These are phyloP conservation scores for Aspergillus ellipticus DNA, from an alignment of 495 filamentous ascomycete species.

Conservation along the genomic window DNA sequence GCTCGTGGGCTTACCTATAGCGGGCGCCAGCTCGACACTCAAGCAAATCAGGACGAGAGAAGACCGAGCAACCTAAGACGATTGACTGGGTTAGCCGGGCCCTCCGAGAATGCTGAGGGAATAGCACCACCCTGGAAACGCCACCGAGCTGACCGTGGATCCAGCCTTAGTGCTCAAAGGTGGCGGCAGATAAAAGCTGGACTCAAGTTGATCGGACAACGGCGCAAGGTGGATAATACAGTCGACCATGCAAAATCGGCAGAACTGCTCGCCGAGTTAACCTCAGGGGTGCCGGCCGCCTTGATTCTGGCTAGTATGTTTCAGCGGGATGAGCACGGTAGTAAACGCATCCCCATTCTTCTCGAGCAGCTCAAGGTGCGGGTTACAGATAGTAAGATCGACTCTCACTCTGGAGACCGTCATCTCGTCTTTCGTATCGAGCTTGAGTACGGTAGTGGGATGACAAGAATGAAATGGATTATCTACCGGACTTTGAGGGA, in stretches of 20 bases:
- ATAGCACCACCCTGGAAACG: constrained; percentile 49
- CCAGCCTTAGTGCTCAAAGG: constrained; percentile 75
- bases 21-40: constrained; percentile 36
- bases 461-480: constrained; percentile 96
- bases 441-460: constrained; percentile 91
- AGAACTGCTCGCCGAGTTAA: constrained; percentile 91
- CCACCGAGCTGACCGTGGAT: constrained; percentile 55
- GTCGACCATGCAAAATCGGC: constrained; percentile 94
- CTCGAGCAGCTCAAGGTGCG: constrained; percentile 91
- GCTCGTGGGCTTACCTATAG: constrained; percentile 54
- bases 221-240: constrained; percentile 72
- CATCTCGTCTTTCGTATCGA: constrained; percentile 89
- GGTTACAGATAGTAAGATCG: constrained; percentile 74
- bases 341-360: constrained; percentile 89
- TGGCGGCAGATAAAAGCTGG: constrained; percentile 86
- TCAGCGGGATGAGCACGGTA: constrained; percentile 92
- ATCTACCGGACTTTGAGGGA: constrained; percentile 83
- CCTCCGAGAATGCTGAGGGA: constrained; percentile 52
- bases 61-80: constrained; percentile 71
- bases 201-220: constrained; percentile 73
- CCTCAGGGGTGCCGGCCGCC: constrained; percentile 86
- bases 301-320: constrained; percentile 95
- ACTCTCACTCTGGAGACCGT: constrained; percentile 61
- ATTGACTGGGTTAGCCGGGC: constrained; percentile 65
- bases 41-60: constrained; percentile 44